These are phyloP conservation scores for Davidsoniella virescens DNA, from an alignment of 2,329 filamentous ascomycete species.

Conservation along the genomic window DNA sequence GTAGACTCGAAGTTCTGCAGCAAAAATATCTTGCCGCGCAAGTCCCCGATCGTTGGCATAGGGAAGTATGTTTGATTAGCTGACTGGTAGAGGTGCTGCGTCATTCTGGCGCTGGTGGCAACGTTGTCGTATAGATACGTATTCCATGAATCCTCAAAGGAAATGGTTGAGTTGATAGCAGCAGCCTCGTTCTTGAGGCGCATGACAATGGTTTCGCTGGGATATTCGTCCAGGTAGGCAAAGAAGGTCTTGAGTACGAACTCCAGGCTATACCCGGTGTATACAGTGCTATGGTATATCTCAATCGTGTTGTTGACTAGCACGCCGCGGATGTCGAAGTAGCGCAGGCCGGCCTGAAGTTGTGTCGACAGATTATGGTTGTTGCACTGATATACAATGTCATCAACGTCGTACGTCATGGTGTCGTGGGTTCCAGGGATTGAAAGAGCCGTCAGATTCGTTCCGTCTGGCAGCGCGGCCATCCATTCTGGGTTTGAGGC, in stretches of 20 bases:
- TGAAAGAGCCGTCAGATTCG: slow-evolving; percentile 27
- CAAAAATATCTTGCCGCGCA: slow-evolving; percentile 30
- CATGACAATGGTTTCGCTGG: slow-evolving; percentile 30
- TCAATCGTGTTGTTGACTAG: slow-evolving; percentile 26
- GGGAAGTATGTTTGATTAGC: slow-evolving; percentile 18
- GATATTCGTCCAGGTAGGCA: slow-evolving; percentile 28
- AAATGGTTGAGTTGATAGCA: slow-evolving; percentile 17
- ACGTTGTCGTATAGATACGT: slow-evolving; percentile 22
- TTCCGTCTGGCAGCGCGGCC: slow-evolving; percentile 24
- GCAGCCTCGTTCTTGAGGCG: slow-evolving; percentile 31
- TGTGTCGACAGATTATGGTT: slow-evolving; percentile 28
- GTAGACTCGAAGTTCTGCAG: slow-evolving; percentile 26
- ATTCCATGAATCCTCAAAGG: slow-evolving; percentile 30
- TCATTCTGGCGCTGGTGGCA: slow-evolving; percentile 21
- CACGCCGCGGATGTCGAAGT: slow-evolving; percentile 32
- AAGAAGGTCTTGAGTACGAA: slow-evolving; percentile 28
- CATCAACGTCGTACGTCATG: slow-evolving; percentile 28
- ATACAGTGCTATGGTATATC: slow-evolving; percentile 30
- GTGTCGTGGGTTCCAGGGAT: slow-evolving; percentile 38
- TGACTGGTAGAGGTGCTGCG: slow-evolving; percentile 20
- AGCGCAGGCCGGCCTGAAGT: slow-evolving; percentile 29
- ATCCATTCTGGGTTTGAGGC: slow-evolving; percentile 26
- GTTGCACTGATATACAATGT: slow-evolving; percentile 26
- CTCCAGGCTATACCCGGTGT: slow-evolving; percentile 28
- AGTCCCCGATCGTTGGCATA: slow-evolving; percentile 27